Evolutionary conservation across 345 rosid species (phyloP).

Genomic region (Eutrema yunnanense): DNA sequence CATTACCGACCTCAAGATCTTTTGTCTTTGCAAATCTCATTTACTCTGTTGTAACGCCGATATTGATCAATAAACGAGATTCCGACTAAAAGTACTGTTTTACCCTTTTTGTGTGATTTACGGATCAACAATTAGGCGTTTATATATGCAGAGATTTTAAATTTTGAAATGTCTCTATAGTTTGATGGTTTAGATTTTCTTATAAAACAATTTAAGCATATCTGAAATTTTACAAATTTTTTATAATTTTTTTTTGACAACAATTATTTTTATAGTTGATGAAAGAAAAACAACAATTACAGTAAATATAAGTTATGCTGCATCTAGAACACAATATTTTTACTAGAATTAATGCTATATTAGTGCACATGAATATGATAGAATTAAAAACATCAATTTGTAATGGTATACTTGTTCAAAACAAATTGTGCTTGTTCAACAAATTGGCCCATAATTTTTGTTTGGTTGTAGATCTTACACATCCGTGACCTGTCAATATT

Average conservation of each 20-base stretch:
- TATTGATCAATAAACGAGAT: no score
- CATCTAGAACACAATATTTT: neutral
- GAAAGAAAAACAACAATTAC: neutral
- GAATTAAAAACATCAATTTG: neutral
- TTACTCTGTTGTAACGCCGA: no score
- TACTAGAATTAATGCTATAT: neutral
- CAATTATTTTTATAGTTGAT: no score
- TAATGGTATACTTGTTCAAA: neutral
- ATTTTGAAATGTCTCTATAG: neutral
- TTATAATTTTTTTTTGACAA: no score
- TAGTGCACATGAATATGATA: neutral
- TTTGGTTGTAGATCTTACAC: conserved; percentile 8
- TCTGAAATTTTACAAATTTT: neutral
- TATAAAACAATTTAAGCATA: neutral
- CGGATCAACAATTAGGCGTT: no score
- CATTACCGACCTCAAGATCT: no score
- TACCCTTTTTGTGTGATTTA: no score
- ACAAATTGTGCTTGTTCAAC: neutral
- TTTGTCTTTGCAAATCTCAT: no score
- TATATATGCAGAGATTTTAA: neutral
- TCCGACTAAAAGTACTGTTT: no score
- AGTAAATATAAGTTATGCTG: neutral
- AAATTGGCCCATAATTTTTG: conserved; percentile 3
- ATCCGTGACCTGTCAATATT: neutral
- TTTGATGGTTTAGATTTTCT: neutral